Evolutionary conservation across 139 green algal genomes (phyloP).

Genomic region (Zygnema cylindricum): DNA sequence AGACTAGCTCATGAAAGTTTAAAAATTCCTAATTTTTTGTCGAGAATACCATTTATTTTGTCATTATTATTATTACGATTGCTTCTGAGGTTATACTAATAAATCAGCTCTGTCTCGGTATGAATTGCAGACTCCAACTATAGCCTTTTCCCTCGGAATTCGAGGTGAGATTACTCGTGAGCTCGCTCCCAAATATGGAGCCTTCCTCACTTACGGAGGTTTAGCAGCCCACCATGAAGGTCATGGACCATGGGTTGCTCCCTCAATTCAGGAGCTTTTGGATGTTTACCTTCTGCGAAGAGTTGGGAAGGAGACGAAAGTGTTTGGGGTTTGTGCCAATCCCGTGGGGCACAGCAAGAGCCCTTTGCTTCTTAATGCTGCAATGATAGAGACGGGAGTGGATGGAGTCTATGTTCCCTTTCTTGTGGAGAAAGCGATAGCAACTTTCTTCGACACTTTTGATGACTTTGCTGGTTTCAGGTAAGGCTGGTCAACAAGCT

Average conservation of each 20-base stretch:
- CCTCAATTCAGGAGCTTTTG: constrained; percentile 67
- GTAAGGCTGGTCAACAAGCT: too few relatives aligned
- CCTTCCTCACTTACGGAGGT: constrained; percentile 91
- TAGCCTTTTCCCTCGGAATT: constrained; percentile 92
- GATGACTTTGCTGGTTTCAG: constrained; percentile 74
- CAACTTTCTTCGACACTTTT: constrained; percentile 72
- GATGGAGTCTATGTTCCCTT: constrained; percentile 94
- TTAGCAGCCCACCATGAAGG: constrained; percentile 70
- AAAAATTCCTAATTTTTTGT: too few relatives aligned
- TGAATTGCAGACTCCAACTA: constrained; percentile 65
- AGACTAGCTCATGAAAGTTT: too few relatives aligned
- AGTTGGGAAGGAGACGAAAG: constrained; percentile 60
- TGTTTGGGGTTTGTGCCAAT: constrained; percentile 77
- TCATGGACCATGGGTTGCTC: constrained; percentile 76
- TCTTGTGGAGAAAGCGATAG: constrained; percentile 85
- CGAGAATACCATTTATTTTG: too few relatives aligned
- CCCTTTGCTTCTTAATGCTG: constrained; percentile 67
- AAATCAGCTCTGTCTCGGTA: too few relatives aligned
- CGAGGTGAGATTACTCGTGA: constrained; percentile 81
- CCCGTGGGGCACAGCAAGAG: constrained; percentile 80
- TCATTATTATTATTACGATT: too few relatives aligned
- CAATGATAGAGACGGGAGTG: constrained; percentile 65
- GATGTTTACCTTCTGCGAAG: constrained; percentile 68
- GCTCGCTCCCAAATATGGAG: constrained; percentile 93
- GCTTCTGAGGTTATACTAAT: too few relatives aligned